phyloP scores from a whole-genome alignment of 2,329 filamentous ascomycete species.

The Xylariales sp. region DNA sequence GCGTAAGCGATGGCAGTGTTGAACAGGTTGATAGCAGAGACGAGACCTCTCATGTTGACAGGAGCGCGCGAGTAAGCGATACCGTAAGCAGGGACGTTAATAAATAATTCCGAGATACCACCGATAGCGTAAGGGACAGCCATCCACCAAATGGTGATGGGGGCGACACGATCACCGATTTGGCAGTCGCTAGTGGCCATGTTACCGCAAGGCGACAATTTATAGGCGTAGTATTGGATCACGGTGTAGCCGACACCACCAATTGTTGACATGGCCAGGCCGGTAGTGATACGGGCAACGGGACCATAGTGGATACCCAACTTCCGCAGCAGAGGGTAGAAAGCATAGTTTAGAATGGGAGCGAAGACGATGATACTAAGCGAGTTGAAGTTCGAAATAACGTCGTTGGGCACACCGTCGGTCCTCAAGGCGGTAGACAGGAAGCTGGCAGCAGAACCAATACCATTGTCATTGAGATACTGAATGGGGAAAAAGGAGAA shows the following conservation, averaged over 20 bases:
- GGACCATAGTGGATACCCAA: constrained; percentile 59
- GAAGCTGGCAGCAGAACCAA: constrained; percentile 62
- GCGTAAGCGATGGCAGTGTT: constrained; percentile 59
- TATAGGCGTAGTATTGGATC: constrained; percentile 57
- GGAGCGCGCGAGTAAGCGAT: constrained; percentile 64
- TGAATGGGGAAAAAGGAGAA: constrained; percentile 63
- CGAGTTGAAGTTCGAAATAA: constrained; percentile 63
- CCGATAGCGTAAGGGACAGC: constrained; percentile 63
- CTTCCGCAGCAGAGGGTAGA: constrained; percentile 59
- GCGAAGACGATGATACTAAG: constrained; percentile 60
- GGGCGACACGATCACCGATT: constrained; percentile 53
- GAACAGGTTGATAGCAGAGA: constrained; percentile 62
- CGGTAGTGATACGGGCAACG: constrained; percentile 62
- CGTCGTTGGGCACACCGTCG: constrained; percentile 62
- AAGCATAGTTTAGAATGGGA: constrained; percentile 59
- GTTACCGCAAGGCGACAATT: constrained; percentile 56
- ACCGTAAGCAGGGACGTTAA: constrained; percentile 63
- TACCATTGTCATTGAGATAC: constrained; percentile 60
- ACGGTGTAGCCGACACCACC: constrained; percentile 58
- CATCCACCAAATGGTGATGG: constrained; percentile 67
- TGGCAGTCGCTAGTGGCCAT: constrained; percentile 54
- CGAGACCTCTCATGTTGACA: constrained; percentile 63
- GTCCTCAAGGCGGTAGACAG: constrained; percentile 61
- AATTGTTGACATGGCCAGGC: constrained; percentile 61
- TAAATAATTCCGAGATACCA: constrained; percentile 64